Evolutionary conservation across 768 basidiomycete species (phyloP), one percentile per base, ranked within the genome.

Genomic region (Boletus barrowsii): DNA sequence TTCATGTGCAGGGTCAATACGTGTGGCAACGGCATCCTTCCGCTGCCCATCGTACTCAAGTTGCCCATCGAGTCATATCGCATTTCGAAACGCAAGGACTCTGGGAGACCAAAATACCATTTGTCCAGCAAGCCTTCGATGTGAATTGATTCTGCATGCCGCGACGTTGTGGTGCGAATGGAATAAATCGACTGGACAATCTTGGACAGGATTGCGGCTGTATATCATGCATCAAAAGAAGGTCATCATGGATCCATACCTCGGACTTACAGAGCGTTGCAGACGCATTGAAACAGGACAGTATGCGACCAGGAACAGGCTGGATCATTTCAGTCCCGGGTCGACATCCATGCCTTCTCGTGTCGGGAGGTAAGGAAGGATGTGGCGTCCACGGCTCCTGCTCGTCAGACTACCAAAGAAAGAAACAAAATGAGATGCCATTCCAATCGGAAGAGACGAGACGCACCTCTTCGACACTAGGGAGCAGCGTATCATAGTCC

Each of bases 221-320:
- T 57, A 36, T 53, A 47, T 45, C 36, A 47, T 32, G 42, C 24
- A 20, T 60, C 49, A 59, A 53, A 42, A 22, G 14, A 58, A 42
- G 47, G 32, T 36, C 30, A 20, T 29, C 33, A 48, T 29, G 37
- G 10, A 42, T 53, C 22, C 35, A 35, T n/a, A 6, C 17, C 43
- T 17, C 29, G 7, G 11, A 70, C 86, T 55, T 69, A 88, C 89
- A 83, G n/a, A 91, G 78, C 20, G 71, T 73, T 2, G 88, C 83
- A n/a, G 83, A 81, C 10, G 86, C 85, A 60, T 83, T 84, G 75
- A 91, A 90, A 66, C 86, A 88, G n/a, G 89, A 87, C 36, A 90
- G 72, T 33, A 80, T 70, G 29, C 77, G 76, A 1, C 79, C 78
- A 7, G 81, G 76, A 15, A 78, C 68, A 0, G 76, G 70, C 5